Conservation (phyloP, 805 yeast genomes). For the Hagleromyces aurorensis region DNA sequence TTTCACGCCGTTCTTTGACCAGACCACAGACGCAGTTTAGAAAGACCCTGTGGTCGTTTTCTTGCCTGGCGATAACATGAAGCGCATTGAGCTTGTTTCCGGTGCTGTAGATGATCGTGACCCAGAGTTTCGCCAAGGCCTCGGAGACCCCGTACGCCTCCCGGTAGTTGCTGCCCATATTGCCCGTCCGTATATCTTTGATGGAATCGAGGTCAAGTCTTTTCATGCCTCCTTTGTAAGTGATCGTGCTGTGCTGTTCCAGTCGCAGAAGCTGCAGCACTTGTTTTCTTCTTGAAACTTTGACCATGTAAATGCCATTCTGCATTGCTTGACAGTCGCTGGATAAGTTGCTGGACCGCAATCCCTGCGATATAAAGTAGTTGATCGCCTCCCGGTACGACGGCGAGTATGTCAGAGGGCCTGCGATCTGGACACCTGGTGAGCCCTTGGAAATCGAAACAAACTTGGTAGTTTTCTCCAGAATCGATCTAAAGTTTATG, state of each 20-base stretch:
- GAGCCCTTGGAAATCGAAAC: conserved; percentile 6
- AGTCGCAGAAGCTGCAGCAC: conserved; percentile 19
- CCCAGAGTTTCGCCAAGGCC: conserved; percentile 64
- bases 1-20: conserved; percentile 47
- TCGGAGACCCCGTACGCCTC: conserved; percentile 73
- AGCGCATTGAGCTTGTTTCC: conserved; percentile 64
- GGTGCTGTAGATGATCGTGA: conserved; percentile 65
- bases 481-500: conserved; percentile 10
- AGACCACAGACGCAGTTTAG: conserved; percentile 48
- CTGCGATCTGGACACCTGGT: conserved; percentile 8
- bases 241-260: conserved; percentile 14
- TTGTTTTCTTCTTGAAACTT: conserved; percentile 27
- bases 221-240: conserved; percentile 26
- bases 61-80: conserved; percentile 61
- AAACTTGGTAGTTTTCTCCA: conserved; percentile 13
- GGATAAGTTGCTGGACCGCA: conserved; percentile 7
- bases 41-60: conserved; percentile 46
- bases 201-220: conserved; percentile 27
- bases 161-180: conserved; percentile 74
- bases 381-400: conserved; percentile 13
- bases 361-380: conserved; percentile 5
- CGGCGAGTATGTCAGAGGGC: conserved; percentile 23
- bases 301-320: conserved; percentile 20
- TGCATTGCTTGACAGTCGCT: conserved; percentile 9
- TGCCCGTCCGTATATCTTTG: conserved; percentile 39